These are phyloP conservation scores for Epichloe elymi DNA, from an alignment of 2,329 filamentous ascomycete species.

Conservation along the genomic window DNA sequence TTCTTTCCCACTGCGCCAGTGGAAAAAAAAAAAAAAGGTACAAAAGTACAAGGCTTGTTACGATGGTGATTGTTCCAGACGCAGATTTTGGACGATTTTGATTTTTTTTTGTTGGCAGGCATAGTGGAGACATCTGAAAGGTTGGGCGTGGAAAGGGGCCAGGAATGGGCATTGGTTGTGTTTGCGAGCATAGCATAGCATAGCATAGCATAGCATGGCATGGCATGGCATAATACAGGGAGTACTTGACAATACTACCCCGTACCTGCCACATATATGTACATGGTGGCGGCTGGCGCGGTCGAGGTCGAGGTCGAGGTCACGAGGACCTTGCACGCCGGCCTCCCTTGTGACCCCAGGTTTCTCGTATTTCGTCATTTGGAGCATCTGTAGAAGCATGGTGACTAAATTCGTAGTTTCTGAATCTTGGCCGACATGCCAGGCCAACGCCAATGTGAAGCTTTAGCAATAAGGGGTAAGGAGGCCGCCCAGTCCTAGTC, in stretches of 20 bases:
- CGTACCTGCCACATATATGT: neutral
- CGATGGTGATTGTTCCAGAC: neutral
- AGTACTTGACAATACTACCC: too few relatives aligned
- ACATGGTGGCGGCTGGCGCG: neutral
- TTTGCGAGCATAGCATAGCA: neutral
- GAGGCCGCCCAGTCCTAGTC: too few relatives aligned
- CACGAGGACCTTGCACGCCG: neutral
- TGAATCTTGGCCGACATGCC: too few relatives aligned
- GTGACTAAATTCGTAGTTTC: too few relatives aligned
- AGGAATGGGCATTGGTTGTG: neutral
- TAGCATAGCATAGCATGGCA: too few relatives aligned
- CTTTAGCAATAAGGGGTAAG: too few relatives aligned
- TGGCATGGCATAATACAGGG: too few relatives aligned
- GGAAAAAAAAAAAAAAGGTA: neutral
- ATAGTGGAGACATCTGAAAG: too few relatives aligned
- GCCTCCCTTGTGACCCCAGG: neutral
- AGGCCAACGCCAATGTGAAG: too few relatives aligned
- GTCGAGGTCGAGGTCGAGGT: neutral
- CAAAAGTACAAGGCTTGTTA: neutral
- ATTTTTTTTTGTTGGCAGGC: too few relatives aligned
- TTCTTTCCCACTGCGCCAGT: neutral
- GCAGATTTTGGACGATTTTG: too few relatives aligned
- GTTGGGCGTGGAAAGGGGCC: neutral
- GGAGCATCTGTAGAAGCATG: too few relatives aligned
- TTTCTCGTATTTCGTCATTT: neutral